These are phyloP conservation scores for Nemania serpens DNA, from an alignment of 2,329 filamentous ascomycete genomes.

Conservation along the genomic window DNA sequence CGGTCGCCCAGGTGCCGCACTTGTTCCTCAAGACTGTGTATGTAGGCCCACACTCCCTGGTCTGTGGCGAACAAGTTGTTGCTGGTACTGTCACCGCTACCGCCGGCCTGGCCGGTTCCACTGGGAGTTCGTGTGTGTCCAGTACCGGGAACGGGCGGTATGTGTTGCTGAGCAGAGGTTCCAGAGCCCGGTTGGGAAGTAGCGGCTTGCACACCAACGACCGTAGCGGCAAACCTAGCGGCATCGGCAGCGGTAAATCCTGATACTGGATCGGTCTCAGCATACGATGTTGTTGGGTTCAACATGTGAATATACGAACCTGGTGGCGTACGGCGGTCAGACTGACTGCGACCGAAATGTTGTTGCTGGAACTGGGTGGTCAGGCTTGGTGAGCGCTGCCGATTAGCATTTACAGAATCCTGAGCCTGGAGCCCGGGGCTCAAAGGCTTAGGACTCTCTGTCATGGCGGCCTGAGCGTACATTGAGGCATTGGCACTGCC, in stretches of 20 bases:
- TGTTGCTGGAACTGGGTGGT: conserved; percentile 69
- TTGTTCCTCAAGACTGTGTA: conserved; percentile 70
- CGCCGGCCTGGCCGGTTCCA: conserved; percentile 56
- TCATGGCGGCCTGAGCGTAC: conserved; percentile 75
- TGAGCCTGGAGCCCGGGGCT: conserved; percentile 64
- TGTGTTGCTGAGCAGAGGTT: conserved; percentile 31
- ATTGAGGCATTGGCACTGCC: conserved; percentile 55
- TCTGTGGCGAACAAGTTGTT: conserved; percentile 68
- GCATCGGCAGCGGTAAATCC: conserved; percentile 40
- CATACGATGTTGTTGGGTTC: conserved; percentile 27
- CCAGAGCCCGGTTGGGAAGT: conserved; percentile 34
- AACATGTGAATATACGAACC: conserved; percentile 47
- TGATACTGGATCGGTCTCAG: conserved; percentile 39
- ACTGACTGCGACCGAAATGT: conserved; percentile 61
- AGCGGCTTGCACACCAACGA: conserved; percentile 26
- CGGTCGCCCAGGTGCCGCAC: conserved; percentile 53
- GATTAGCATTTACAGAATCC: conserved; percentile 54
- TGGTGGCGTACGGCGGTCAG: conserved; percentile 61
- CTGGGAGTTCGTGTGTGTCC: conserved; percentile 50
- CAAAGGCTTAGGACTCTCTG: conserved; percentile 84
- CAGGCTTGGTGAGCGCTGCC: conserved; percentile 69
- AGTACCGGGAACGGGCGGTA: conserved; percentile 24
- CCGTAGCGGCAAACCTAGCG: conserved; percentile 39
- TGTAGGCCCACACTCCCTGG: conserved; percentile 71
- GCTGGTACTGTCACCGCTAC: conserved; percentile 63